Evolutionary conservation across 371 early-diverging fungal species (phyloP), one percentile per base, ranked within the genome.

Genomic region (Mucor circinelloides): DNA sequence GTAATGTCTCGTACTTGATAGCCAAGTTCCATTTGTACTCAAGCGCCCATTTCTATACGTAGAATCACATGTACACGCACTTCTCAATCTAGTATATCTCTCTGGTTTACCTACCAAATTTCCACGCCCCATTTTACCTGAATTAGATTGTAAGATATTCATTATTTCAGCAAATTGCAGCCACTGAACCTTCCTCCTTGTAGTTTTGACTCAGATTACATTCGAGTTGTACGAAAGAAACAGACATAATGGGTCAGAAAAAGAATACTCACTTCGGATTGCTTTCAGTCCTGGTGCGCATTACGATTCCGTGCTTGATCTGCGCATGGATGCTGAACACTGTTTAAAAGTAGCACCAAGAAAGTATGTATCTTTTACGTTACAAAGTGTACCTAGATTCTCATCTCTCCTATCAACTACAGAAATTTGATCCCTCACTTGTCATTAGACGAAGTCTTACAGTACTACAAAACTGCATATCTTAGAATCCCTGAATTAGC

Each of bases 141-240:
- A 97, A 74, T 77, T 98, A 34, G 97, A 98, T 69, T 98, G 93
- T 93, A 88, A 83, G 88, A 79, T 15, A 1, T 8, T 23, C 21
- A 21, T 9, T 21, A 48, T 48, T 23, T 42, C 12, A 48, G 44
- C 21, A 19, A 27, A 48, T 23, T 65, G 30, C 25, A 19, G 19
- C 25, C n/a, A 46, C 50, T 32, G 34, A 40, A 52, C 25, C 21
- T 63, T 23, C 12, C 27, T 36, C 2, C 5, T 6, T 23, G 25
- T 68, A 95, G 89, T 87, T 71, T 76, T 99, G 62, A 96, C 98
- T 3, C 99, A 99, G 64, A 97, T 99, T 60, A 96, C 95, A 7
- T 96, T 99, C 74, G 99, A 99, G 77, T 79, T 99, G 17, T 97
- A 97, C 65, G 98, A 97, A 76, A 86, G 98, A 38, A 90, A 87